Evolutionary conservation across 2,329 filamentous ascomycete genomes (phyloP).

Genomic region (Calonectria pteridis): DNA sequence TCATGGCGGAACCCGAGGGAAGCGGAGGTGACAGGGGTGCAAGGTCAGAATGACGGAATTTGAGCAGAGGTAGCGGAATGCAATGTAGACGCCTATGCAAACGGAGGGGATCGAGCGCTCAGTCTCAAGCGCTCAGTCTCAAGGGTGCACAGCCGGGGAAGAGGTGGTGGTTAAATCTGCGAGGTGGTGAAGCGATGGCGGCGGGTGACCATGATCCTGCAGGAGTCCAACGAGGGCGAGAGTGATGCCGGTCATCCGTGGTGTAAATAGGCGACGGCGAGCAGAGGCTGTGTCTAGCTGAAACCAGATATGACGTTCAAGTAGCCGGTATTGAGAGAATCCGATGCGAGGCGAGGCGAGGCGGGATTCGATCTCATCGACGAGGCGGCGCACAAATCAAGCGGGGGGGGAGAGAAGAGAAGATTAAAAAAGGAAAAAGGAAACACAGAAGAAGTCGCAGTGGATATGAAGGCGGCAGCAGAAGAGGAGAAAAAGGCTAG

Average conservation of each 20-base stretch:
- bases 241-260: slow-evolving; percentile 8
- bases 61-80: not conserved
- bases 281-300: not conserved
- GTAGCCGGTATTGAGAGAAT: not conserved
- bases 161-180: slow-evolving; percentile 1
- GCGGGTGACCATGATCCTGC: slow-evolving; percentile 23
- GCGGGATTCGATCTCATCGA: not conserved
- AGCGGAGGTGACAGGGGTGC: slow-evolving; percentile 31
- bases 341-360: not conserved
- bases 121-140: not conserved
- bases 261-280: not conserved
- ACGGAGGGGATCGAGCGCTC: not conserved
- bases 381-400: not conserved
- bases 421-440: not conserved
- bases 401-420: not conserved
- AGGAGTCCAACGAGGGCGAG: not conserved
- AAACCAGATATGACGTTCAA: not conserved
- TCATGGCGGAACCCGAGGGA: slow-evolving; percentile 20
- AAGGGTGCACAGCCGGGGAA: not conserved
- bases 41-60: not conserved
- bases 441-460: not conserved
- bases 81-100: not conserved
- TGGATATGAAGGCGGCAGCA: not conserved
- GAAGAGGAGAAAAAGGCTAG: not conserved
- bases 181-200: slow-evolving; percentile 2